Conservation (phyloP, 2,329 filamentous ascomycete species). For the Aspergillus viridinutans region DNA sequence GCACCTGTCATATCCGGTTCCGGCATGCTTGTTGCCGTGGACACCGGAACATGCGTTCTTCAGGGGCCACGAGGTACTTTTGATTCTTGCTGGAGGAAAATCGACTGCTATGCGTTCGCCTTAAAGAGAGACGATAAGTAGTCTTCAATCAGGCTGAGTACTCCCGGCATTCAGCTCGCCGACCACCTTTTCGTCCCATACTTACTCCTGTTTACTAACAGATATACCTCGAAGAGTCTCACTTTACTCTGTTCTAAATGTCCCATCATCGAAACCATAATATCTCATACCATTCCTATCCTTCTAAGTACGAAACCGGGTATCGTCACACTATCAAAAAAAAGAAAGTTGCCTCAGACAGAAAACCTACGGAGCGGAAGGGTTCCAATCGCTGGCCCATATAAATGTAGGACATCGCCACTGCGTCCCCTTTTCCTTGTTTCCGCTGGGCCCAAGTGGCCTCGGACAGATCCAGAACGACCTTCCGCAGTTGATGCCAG, state of each 20-base stretch:
- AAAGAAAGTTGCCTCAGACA: not conserved
- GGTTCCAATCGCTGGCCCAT: slow-evolving; percentile 61
- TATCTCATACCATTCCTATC: not conserved
- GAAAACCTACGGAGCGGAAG: slow-evolving; percentile 7
- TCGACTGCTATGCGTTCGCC: not conserved
- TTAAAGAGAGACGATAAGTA: not conserved
- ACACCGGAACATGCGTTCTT: not conserved
- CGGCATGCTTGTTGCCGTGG: not conserved
- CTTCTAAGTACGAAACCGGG: not conserved
- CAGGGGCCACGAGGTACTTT: not conserved
- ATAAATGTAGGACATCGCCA: slow-evolving; percentile 88
- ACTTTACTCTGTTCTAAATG: not conserved
- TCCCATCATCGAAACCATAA: not conserved
- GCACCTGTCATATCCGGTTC: not conserved
- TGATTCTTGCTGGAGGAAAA: not conserved
- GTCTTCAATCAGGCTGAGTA: not conserved
- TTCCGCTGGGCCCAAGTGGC: slow-evolving; percentile 79
- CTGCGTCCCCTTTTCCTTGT: slow-evolving; percentile 76
- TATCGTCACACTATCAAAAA: not conserved
- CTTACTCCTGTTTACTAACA: not conserved
- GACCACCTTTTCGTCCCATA: not conserved
- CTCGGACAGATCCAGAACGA: slow-evolving; percentile 66
- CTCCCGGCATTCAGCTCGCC: not conserved
- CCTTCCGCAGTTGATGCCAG: slow-evolving; percentile 71
- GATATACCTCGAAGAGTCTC: not conserved